Conservation (phyloP, 108 stramenopile genomes). For the Pseudonitzschia pungens region DNA sequence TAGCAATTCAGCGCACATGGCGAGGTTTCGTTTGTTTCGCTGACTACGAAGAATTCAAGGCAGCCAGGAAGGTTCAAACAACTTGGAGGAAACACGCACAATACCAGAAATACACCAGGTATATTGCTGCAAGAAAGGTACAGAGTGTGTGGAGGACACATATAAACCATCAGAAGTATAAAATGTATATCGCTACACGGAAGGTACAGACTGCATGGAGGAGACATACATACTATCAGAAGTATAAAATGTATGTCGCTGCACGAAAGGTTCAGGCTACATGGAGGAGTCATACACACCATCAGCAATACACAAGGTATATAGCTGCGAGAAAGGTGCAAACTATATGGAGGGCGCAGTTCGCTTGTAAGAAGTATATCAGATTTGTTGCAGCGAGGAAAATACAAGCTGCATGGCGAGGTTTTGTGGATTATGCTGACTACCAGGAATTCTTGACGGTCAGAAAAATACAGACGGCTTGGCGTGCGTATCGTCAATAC, state of each 20-base stretch:
- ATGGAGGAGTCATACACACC: constrained; percentile 29
- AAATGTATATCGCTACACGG: constrained; percentile 4
- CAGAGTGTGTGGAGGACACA: constrained; percentile 44
- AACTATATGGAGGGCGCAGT: constrained; percentile 42
- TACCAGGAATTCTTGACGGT: constrained; percentile 15
- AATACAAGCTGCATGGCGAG: constrained; percentile 40
- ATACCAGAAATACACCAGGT: background rate
- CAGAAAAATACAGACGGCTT: background rate
- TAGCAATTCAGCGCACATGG: constrained; percentile 49
- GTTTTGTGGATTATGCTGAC: constrained; percentile 1
- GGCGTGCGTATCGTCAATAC: background rate
- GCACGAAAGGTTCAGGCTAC: constrained; percentile 1
- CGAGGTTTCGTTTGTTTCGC: constrained; percentile 43
- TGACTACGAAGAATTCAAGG: constrained; percentile 12
- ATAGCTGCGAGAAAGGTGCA: constrained; percentile 5
- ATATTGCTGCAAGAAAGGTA: constrained; percentile 2
- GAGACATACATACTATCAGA: background rate
- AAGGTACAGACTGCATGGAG: constrained; percentile 40
- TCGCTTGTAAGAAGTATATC: constrained; percentile 1
- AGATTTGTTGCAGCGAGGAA: constrained; percentile 13
- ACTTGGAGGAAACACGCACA: constrained; percentile 29
- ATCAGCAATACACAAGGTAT: background rate
- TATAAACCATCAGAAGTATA: constrained; percentile 1
- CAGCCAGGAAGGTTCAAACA: constrained; percentile 8
- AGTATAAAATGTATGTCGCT: background rate